Conservation (phyloP, 257 asterid species). For the Oldenlandia corymbosa region DNA sequence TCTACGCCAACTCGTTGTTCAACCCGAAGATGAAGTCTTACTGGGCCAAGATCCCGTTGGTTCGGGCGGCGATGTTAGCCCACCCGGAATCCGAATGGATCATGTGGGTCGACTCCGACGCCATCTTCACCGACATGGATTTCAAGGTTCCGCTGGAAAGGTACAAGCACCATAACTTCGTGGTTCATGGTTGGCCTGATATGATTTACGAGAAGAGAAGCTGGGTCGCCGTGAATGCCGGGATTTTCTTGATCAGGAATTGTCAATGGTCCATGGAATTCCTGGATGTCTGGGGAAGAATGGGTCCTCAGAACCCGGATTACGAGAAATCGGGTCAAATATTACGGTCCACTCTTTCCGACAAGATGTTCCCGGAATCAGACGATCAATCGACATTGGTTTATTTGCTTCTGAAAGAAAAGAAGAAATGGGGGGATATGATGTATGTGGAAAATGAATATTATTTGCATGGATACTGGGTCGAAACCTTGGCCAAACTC, state of each 20-base stretch:
- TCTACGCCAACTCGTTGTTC: slow-evolving; percentile 45
- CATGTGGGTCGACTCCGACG: slow-evolving; percentile 78
- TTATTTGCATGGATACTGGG: slow-evolving; percentile 71
- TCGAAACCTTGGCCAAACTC: slow-evolving; percentile 40
- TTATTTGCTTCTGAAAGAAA: slow-evolving; percentile 51
- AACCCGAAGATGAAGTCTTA: slow-evolving; percentile 51
- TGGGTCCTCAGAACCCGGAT: slow-evolving; percentile 73
- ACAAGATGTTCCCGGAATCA: slow-evolving; percentile 49
- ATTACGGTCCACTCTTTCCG: slow-evolving; percentile 39
- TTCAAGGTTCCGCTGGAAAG: slow-evolving; percentile 60
- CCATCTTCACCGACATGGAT: slow-evolving; percentile 79
- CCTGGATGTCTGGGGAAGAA: slow-evolving; percentile 60
- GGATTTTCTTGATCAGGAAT: slow-evolving; percentile 58
- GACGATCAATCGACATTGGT: slow-evolving; percentile 79
- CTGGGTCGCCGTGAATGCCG: slow-evolving; percentile 75
- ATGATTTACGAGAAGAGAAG: slow-evolving; percentile 54
- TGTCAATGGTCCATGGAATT: slow-evolving; percentile 87
- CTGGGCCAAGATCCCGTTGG: slow-evolving; percentile 67
- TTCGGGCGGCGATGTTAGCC: slow-evolving; percentile 72
- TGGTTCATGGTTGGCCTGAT: slow-evolving; percentile 73
- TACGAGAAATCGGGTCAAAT: slow-evolving; percentile 50
- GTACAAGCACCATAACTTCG: slow-evolving; percentile 50
- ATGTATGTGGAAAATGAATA: slow-evolving; percentile 70
- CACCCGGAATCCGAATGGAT: slow-evolving; percentile 79
- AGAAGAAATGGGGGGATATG: slow-evolving; percentile 48